These are phyloP conservation scores for Pythium utonaiense DNA, from an alignment of 352 stramenopile species.

Conservation along the genomic window DNA sequence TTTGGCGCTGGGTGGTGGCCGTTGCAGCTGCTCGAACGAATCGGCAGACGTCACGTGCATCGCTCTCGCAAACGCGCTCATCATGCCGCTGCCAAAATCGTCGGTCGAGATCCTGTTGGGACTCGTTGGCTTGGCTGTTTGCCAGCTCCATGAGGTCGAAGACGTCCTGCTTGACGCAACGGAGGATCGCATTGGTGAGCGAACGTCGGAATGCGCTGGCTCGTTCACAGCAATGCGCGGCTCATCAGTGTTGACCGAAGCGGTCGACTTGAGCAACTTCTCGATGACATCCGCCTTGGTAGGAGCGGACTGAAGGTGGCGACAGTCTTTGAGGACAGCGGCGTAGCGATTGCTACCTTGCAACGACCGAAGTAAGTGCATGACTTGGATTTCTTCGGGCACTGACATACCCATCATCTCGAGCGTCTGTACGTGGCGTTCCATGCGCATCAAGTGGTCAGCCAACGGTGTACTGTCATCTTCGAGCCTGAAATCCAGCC, in stretches of 20 bases:
- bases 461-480: constrained; percentile 3
- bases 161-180: neutral
- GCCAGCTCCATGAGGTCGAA: neutral
- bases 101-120: neutral
- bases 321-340: neutral
- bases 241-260: neutral
- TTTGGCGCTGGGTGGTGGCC: neutral
- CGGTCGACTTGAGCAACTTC: neutral
- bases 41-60: neutral
- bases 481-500: constrained; percentile 9
- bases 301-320: neutral
- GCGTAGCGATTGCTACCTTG: constrained; percentile 2
- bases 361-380: constrained; percentile 19
- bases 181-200: neutral
- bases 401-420: constrained; percentile 17
- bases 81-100: neutral
- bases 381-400: constrained; percentile 13
- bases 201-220: neutral
- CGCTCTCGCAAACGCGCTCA: neutral
- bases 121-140: neutral
- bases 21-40: constrained; percentile 1
- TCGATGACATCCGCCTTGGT: constrained; percentile 4
- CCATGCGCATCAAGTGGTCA: constrained; percentile 9
- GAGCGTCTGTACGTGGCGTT: constrained; percentile 2
- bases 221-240: neutral